Conservation (phyloP, 768 basidiomycete genomes). For the Boletus insuetus region DNA sequence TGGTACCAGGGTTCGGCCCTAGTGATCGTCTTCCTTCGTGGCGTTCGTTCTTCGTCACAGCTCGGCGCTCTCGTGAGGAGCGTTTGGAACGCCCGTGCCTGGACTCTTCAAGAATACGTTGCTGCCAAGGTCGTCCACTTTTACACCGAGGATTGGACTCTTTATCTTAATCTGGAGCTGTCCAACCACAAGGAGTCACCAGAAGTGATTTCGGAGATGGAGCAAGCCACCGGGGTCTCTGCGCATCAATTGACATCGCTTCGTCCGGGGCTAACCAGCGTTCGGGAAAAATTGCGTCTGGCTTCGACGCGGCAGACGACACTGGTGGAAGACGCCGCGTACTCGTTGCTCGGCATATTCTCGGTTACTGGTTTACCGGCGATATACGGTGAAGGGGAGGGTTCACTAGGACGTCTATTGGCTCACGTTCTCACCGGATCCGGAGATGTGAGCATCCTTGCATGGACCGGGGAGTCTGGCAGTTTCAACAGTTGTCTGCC, state of each 20-base stretch:
- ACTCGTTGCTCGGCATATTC: not conserved
- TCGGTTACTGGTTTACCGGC: not conserved
- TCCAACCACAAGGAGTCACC: slow-evolving; percentile 1
- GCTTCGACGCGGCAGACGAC: not conserved
- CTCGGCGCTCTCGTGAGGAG: not conserved
- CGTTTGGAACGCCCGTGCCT: not conserved
- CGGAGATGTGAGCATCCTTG: slow-evolving; percentile 3
- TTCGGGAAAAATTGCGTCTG: not conserved
- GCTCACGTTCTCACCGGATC: not conserved
- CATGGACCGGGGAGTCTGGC: slow-evolving; percentile 5
- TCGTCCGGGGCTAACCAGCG: not conserved
- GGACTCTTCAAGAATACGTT: not conserved
- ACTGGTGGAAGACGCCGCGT: not conserved
- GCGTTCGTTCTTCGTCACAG: not conserved
- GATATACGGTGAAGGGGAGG: not conserved
- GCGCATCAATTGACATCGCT: not conserved
- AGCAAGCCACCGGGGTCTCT: not conserved
- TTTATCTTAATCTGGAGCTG: not conserved
- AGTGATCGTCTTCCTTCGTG: not conserved
- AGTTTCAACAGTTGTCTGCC: not conserved
- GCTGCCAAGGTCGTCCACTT: not conserved
- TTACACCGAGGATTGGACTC: not conserved
- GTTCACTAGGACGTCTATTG: not conserved
- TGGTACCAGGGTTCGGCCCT: not conserved
- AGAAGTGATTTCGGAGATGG: slow-evolving; percentile 5